Conservation (phyloP, 208 protist genomes). For the Leishmania arabica region DNA sequence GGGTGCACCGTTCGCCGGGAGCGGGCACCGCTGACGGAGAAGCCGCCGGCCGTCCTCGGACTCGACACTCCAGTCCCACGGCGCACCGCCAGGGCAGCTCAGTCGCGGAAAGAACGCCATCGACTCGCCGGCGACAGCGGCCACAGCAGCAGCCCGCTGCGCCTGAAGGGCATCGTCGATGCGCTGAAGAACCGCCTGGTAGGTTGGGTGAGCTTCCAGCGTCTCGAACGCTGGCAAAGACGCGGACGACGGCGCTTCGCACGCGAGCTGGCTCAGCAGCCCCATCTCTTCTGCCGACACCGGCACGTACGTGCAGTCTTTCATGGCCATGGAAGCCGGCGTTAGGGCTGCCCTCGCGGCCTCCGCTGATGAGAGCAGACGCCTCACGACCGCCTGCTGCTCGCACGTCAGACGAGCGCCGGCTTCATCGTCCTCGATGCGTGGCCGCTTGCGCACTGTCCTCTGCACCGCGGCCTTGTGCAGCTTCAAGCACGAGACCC, state of each 20-base stretch:
- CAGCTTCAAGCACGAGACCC: constrained; percentile 66
- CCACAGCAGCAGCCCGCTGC: neutral
- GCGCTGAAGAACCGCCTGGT: constrained; percentile 21
- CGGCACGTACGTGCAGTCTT: constrained; percentile 36
- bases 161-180: constrained; percentile 21
- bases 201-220: constrained; percentile 11
- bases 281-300: constrained; percentile 31
- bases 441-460: constrained; percentile 74
- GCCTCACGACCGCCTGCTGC: constrained; percentile 37
- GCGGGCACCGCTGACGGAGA: constrained; percentile 56
- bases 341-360: constrained; percentile 21
- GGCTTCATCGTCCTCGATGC: constrained; percentile 36
- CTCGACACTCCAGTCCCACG: constrained; percentile 75
- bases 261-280: neutral
- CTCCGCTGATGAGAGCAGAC: constrained; percentile 29
- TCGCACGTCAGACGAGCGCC: constrained; percentile 32
- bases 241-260: neutral
- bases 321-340: constrained; percentile 19
- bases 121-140: neutral
- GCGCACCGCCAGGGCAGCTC: constrained; percentile 70
- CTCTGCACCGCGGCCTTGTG: constrained; percentile 60
- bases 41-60: constrained; percentile 36
- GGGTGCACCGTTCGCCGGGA: constrained; percentile 71
- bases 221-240: constrained; percentile 4
- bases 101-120: constrained; percentile 64